Evolutionary conservation across 148 eudicot species (phyloP).

Genomic region (Salicornia ramosissima): DNA sequence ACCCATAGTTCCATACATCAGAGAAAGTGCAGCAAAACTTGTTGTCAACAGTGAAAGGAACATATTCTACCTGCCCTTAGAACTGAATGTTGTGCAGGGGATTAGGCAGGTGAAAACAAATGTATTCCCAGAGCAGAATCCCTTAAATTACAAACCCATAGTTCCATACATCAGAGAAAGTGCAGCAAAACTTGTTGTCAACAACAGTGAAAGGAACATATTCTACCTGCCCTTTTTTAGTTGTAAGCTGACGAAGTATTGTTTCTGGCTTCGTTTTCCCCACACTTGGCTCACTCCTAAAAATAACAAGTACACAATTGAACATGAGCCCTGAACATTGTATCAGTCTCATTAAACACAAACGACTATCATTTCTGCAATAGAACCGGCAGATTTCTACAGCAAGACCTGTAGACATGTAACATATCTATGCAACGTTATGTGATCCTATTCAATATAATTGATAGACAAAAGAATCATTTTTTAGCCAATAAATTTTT

Average conservation of each 20-base stretch:
- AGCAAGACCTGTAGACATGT: not conserved
- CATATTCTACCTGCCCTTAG: conserved; percentile 76
- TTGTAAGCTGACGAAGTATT: conserved; percentile 91
- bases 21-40: not conserved
- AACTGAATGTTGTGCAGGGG: not conserved
- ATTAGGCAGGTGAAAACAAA: not conserved
- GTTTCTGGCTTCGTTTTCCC: conserved; percentile 99
- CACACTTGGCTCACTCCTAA: conserved; percentile 87
- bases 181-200: not conserved
- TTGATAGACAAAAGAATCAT: not conserved
- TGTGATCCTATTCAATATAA: not conserved
- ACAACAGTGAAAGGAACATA: conserved; percentile 1
- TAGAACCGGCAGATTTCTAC: too few relatives aligned
- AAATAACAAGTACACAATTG: conserved; percentile 19
- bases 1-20: not conserved
- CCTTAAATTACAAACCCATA: not conserved
- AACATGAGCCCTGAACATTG: conserved; percentile 1
- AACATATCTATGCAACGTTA: not conserved
- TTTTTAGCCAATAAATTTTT: not conserved
- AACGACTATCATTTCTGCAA: not conserved
- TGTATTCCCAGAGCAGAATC: conserved; percentile 2
- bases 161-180: not conserved
- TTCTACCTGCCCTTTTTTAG: conserved; percentile 94
- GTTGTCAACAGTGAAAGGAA: conserved; percentile 2
- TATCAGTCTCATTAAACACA: conserved; percentile 4